phyloP scores from a whole-genome alignment of 108 stramenopile species.

The Nitzschia sp. region DNA sequence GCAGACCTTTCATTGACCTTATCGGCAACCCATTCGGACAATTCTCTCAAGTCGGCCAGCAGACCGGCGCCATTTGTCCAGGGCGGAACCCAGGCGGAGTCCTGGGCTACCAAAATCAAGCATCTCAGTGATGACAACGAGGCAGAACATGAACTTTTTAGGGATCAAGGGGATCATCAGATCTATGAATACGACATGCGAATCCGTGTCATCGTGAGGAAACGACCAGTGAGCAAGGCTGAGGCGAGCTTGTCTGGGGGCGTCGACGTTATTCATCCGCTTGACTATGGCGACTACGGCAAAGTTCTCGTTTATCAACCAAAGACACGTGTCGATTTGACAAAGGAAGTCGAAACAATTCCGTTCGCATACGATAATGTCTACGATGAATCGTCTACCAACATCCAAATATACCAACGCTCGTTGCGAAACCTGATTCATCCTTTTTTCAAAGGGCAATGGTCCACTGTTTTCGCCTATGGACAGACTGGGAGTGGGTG shows the following conservation, averaged over 20 bases:
- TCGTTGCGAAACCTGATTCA: constrained; percentile 86
- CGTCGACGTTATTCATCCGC: constrained; percentile 82
- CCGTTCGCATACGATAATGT: constrained; percentile 97
- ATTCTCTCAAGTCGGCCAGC: not conserved
- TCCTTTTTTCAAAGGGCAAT: constrained; percentile 84
- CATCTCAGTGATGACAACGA: constrained; percentile 56
- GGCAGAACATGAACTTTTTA: constrained; percentile 54
- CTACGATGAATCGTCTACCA: constrained; percentile 74
- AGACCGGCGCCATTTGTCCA: constrained; percentile 39
- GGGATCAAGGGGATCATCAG: constrained; percentile 20
- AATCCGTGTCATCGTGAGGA: constrained; percentile 88
- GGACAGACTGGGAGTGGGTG: constrained; percentile 83
- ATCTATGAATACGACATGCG: constrained; percentile 71
- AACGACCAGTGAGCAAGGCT: constrained; percentile 78
- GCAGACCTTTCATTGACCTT: not conserved
- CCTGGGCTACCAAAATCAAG: constrained; percentile 65
- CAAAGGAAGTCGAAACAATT: constrained; percentile 93
- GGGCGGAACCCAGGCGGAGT: constrained; percentile 47
- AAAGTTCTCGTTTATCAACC: constrained; percentile 93
- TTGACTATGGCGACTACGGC: constrained; percentile 68
- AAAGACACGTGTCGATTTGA: constrained; percentile 95
- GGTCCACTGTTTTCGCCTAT: constrained; percentile 93
- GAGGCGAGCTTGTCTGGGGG: constrained; percentile 65
- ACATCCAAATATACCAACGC: constrained; percentile 78
- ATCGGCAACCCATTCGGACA: constrained; percentile 16